Conservation (phyloP, 139 green algal species). For the Protoeuglena noctilucae region DNA sequence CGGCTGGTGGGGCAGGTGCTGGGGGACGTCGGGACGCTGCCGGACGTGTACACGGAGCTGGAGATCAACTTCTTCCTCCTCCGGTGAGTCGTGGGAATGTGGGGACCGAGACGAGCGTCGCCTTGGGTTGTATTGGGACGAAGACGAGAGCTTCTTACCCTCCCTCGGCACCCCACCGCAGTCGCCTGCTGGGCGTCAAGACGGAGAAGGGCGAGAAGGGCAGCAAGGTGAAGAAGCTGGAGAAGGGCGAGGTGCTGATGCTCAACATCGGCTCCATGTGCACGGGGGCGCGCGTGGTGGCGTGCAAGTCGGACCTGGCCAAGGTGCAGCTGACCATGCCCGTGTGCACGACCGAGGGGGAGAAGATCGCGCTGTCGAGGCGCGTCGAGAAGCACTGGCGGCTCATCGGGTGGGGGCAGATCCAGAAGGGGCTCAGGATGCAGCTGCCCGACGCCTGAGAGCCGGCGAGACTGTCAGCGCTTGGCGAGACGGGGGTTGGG, state of each 20-base stretch:
- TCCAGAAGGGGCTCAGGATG: conserved; percentile 68
- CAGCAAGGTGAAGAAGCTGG: conserved; percentile 90
- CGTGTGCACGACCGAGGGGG: conserved; percentile 94
- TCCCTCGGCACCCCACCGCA: too few species aligned
- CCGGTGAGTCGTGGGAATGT: too few species aligned
- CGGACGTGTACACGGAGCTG: conserved; percentile 92
- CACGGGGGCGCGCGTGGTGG: conserved; percentile 86
- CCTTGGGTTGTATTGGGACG: too few species aligned
- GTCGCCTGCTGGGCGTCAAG: conserved; percentile 85
- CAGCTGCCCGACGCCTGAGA: conserved; percentile 36
- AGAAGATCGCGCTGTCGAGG: conserved; percentile 92
- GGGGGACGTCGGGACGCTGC: conserved; percentile 79
- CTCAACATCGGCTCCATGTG: conserved; percentile 99
- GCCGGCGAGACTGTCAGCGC: too few species aligned
- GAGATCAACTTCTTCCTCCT: conserved; percentile 99
- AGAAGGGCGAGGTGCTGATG: conserved; percentile 97
- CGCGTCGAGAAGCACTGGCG: conserved; percentile 97
- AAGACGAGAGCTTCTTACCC: too few species aligned
- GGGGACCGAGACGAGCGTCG: too few species aligned
- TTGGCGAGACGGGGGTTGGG: too few species aligned
- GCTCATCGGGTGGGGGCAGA: conserved; percentile 94
- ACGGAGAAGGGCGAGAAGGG: conserved; percentile 81
- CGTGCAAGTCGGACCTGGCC: conserved; percentile 90
- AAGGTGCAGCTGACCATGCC: conserved; percentile 96
- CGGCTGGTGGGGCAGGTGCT: conserved; percentile 93